Conservation (phyloP, 1,284 basidiomycete genomes). For the Microbotryomycetes sp. region DNA sequence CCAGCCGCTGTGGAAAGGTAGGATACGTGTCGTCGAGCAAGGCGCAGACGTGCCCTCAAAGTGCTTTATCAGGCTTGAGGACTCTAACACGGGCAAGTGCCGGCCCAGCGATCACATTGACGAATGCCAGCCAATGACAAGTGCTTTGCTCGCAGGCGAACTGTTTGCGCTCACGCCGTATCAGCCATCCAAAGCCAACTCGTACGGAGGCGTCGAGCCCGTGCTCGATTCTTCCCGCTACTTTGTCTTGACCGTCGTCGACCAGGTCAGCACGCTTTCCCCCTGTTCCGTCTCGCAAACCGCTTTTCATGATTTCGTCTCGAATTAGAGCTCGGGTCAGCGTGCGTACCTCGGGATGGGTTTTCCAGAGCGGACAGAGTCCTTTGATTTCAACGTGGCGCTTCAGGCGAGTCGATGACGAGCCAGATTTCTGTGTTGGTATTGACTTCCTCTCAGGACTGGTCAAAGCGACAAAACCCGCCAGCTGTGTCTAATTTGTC, state of each 20-base stretch:
- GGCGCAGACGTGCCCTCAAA: conserved; percentile 40
- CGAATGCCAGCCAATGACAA: conserved; percentile 36
- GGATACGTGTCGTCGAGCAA: conserved; percentile 74
- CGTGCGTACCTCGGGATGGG: conserved; percentile 88
- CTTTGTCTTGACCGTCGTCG: conserved; percentile 36
- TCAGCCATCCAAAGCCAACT: conserved; percentile 55
- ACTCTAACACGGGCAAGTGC: conserved; percentile 60
- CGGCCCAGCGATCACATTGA: conserved; percentile 20
- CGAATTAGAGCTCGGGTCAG: conserved; percentile 57
- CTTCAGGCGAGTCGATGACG: conserved; percentile 73
- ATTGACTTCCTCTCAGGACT: conserved; percentile 12
- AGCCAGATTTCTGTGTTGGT: conserved; percentile 53
- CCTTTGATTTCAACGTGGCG: conserved; percentile 92
- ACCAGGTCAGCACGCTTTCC: conserved; percentile 18
- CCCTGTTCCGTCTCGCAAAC: neutral
- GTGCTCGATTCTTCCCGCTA: conserved; percentile 94
- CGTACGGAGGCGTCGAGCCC: conserved; percentile 68
- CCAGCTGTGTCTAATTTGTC: conserved; percentile 30
- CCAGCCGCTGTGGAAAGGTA: conserved; percentile 75
- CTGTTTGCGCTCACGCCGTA: conserved; percentile 91
- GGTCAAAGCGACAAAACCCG: conserved; percentile 43
- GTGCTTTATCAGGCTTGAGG: conserved; percentile 65
- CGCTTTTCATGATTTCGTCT: neutral
- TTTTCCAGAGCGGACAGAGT: conserved; percentile 81
- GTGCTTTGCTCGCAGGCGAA: conserved; percentile 35